phyloP scores from a whole-genome alignment of 208 protist genomes.

The Vickermania ingenoplastis region DNA sequence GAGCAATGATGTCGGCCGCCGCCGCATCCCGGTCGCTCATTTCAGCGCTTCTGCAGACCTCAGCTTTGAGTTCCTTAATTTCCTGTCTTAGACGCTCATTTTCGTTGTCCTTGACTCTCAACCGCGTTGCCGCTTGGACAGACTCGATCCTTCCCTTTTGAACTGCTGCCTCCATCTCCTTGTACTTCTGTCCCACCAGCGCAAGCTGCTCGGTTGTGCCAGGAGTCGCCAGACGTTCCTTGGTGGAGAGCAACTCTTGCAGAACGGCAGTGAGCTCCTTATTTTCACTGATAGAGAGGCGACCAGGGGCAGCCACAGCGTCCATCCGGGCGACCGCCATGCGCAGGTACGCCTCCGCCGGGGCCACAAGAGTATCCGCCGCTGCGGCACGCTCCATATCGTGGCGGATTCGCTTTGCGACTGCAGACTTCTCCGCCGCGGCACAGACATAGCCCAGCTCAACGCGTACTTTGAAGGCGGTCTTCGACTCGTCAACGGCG shows the following conservation, averaged over 20 bases:
- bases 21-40: background rate
- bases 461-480: background rate
- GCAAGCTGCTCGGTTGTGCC: background rate
- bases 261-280: background rate
- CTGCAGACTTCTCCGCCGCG: background rate
- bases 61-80: background rate
- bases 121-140: background rate
- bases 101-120: constrained; percentile 2
- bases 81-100: constrained; percentile 1
- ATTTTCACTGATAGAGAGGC: background rate
- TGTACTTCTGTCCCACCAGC: constrained; percentile 1
- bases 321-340: background rate
- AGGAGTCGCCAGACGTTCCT: background rate
- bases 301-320: background rate
- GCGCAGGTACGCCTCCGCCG: background rate
- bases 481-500: background rate
- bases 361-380: background rate
- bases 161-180: background rate
- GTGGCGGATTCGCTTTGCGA: background rate
- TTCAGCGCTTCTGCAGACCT: background rate
- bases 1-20: background rate
- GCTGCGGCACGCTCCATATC: background rate
- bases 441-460: background rate
- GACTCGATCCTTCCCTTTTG: background rate
- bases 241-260: background rate